These are phyloP conservation scores for Rhododendron simsii DNA, from an alignment of 148 eudicot species.

Conservation along the genomic window DNA sequence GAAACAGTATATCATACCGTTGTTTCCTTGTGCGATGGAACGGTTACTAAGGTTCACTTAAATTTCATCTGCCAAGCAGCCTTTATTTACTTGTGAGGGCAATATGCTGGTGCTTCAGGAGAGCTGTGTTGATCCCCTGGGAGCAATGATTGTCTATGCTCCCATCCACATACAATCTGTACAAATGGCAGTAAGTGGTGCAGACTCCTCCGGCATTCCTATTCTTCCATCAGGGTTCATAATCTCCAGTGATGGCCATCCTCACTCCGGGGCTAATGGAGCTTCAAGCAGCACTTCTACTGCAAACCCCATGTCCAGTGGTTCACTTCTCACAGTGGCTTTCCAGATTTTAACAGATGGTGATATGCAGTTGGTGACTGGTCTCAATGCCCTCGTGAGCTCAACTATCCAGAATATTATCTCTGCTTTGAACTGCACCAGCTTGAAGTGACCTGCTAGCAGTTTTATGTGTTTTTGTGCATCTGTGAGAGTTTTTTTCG, in stretches of 20 bases:
- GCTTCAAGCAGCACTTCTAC: conserved; percentile 3
- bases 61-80: conserved; percentile 22
- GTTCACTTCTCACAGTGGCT: conserved; percentile 39
- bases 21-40: background rate
- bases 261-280: background rate
- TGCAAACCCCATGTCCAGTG: conserved; percentile 23
- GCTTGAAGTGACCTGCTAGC: background rate
- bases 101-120: conserved; percentile 42
- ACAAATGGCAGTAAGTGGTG: conserved; percentile 15
- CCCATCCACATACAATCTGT: conserved; percentile 25
- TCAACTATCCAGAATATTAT: conserved; percentile 23
- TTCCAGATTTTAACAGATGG: conserved; percentile 29
- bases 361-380: conserved; percentile 9
- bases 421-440: conserved; percentile 4
- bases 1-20: background rate
- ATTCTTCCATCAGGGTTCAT: conserved; percentile 49
- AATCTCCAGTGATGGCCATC: conserved; percentile 26
- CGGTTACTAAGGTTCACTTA: background rate
- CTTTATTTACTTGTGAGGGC: conserved; percentile 13
- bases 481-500: background rate
- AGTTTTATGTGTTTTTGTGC: background rate
- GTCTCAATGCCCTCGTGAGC: conserved; percentile 15
- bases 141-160: conserved; percentile 37
- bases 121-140: conserved; percentile 26
- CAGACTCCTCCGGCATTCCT: conserved; percentile 23